Evolutionary conservation across 1,284 basidiomycete genomes (phyloP).

Genomic region (Pseudozyma sp.): DNA sequence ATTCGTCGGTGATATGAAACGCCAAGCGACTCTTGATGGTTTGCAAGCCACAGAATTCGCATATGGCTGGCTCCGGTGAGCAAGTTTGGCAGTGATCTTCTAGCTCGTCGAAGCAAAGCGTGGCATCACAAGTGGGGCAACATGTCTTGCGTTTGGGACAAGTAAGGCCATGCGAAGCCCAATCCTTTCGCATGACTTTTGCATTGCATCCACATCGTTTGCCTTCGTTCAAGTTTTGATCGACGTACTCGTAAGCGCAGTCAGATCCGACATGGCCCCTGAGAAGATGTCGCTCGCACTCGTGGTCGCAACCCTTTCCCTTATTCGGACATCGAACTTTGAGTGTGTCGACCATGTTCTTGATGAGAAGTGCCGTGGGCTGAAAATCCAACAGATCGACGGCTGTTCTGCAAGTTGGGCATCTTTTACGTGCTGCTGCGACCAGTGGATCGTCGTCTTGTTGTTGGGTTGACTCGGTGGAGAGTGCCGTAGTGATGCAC

Average conservation of each 20-base stretch:
- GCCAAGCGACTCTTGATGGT: slow-evolving; percentile 37
- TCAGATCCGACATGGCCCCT: slow-evolving; percentile 32
- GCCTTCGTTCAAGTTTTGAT: slow-evolving; percentile 30
- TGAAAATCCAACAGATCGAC: slow-evolving; percentile 32
- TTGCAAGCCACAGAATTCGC: slow-evolving; percentile 23
- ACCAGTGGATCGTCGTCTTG: slow-evolving; percentile 4
- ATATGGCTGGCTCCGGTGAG: slow-evolving; percentile 34
- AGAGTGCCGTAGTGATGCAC: slow-evolving; percentile 49
- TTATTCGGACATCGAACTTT: slow-evolving; percentile 51
- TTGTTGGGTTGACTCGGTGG: not conserved
- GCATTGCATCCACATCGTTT: slow-evolving; percentile 47
- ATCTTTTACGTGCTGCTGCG: slow-evolving; percentile 9
- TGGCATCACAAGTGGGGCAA: slow-evolving; percentile 35
- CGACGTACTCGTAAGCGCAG: slow-evolving; percentile 53
- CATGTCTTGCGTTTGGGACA: slow-evolving; percentile 34
- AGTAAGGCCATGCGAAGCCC: slow-evolving; percentile 32
- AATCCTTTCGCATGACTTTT: slow-evolving; percentile 59
- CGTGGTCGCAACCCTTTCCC: slow-evolving; percentile 44
- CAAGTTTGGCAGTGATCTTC: slow-evolving; percentile 27
- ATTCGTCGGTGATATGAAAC: slow-evolving; percentile 30
- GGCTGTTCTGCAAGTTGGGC: slow-evolving; percentile 48
- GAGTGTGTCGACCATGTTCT: slow-evolving; percentile 60
- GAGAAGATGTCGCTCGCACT: slow-evolving; percentile 51
- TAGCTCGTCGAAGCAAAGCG: slow-evolving; percentile 26
- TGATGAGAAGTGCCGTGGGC: slow-evolving; percentile 52